Base-by-base conservation (phyloP, 2,329 filamentous ascomycete genomes). In the Diplodia seriata region DNA sequence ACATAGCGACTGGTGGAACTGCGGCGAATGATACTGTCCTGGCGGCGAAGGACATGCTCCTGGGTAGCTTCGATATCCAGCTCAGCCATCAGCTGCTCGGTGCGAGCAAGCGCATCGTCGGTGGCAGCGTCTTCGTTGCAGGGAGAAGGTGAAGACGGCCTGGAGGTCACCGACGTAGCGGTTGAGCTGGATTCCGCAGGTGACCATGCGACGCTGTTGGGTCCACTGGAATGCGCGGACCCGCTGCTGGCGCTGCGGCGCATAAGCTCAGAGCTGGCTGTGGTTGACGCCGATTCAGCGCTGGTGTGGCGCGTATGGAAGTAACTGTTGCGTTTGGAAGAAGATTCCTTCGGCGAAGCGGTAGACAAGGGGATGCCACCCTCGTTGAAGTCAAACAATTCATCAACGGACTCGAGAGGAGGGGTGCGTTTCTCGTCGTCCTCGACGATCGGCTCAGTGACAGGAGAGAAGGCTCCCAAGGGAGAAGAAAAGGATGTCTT, bases 61-160 rank as follows among this genome's bases (percentile, higher is more conserved):
- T 40, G 29, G 11, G 64, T 59, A 33, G 64, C 20, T 9, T 67
- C 64, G 31, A 67, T 54, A 7, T 57, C 55, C 43, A 67, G 54
- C 43, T 67, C 64, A 43, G 64, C 64, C 64, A 67, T 67, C 31
- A 67, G 43, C 54, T 67, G 54, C 55, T 67, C 64, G 14, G 64
- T 67, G 20, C 53, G 53, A 31, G 66, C 33, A 12, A 67, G 56
- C 7, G 66, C 66, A 38, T 61, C 55, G 4, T 57, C 33, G 14
- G 66, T 36, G 11, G 47, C 59, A n/a, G 26, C 29, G 31, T 29
- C 23, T 8, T 47, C 47, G 43, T 20, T 18, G 18, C 29, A 31
- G 14, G 59, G 29, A 4, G 15, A 51, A 36, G 62, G 62, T 6
- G 50, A 50, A 9, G 23, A n/a, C 9, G 62, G 50, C 12, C 50